These are phyloP conservation scores for Colletotrichum neosansevieriae DNA, from an alignment of 2,329 filamentous ascomycete genomes.

Conservation along the genomic window DNA sequence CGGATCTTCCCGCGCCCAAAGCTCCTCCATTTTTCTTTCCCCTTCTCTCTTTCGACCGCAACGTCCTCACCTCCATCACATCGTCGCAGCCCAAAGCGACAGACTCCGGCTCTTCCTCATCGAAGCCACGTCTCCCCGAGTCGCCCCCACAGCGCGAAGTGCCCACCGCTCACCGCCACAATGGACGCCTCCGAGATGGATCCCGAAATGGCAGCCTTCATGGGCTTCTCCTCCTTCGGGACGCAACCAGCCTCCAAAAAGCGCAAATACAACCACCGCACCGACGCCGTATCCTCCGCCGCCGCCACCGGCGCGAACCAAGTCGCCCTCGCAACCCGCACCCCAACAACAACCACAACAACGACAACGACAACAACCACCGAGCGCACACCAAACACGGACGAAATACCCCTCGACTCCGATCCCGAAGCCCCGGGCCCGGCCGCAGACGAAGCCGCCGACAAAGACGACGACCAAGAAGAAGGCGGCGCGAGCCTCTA, in stretches of 20 bases:
- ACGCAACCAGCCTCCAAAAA: conserved; percentile 69
- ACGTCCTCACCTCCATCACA: not conserved
- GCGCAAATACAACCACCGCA: conserved; percentile 72
- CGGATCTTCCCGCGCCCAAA: conserved; percentile 27
- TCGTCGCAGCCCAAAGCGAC: not conserved
- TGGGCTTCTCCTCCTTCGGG: conserved; percentile 83
- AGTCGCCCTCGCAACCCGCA: conserved; percentile 51
- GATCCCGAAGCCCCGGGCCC: conserved; percentile 49
- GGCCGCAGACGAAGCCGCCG: conserved; percentile 15
- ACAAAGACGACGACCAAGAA: conserved; percentile 22
- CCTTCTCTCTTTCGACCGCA: not conserved
- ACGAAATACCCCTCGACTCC: conserved; percentile 61
- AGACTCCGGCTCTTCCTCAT: not conserved
- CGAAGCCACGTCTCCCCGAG: not conserved
- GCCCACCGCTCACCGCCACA: conserved; percentile 1
- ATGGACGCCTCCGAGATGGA: conserved; percentile 42
- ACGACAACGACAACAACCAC: conserved; percentile 7
- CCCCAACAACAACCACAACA: conserved; percentile 34
- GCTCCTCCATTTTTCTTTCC: conserved; percentile 8
- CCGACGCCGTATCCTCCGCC: conserved; percentile 58
- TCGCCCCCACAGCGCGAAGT: not conserved
- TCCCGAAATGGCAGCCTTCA: conserved; percentile 70
- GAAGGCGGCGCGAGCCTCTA: conserved; percentile 25
- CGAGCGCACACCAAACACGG: conserved; percentile 48
- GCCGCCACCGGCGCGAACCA: conserved; percentile 50